Evolutionary conservation across 768 basidiomycete species (phyloP).

Genomic region (Suillus ampliporus): DNA sequence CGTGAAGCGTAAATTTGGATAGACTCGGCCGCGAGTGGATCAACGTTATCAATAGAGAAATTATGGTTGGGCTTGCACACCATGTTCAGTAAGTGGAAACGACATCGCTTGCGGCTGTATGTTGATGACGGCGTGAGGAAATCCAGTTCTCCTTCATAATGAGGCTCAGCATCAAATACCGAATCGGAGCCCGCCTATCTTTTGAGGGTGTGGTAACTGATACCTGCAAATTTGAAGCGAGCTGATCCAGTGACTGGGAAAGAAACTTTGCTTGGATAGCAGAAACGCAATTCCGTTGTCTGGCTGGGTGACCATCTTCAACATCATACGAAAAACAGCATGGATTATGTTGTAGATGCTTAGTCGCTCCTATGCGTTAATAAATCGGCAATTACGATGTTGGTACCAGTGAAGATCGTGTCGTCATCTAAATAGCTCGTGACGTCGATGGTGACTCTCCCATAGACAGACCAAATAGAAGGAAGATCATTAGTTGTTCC

Average conservation of each 20-base stretch:
- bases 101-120: background rate
- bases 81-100: background rate
- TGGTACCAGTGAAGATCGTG: constrained; percentile 23
- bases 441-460: constrained; percentile 18
- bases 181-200: too few species aligned
- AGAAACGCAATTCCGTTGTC: background rate
- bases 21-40: background rate
- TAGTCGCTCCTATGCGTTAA: background rate
- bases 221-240: too few species aligned
- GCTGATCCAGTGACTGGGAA: too few species aligned
- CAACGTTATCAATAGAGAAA: too few species aligned
- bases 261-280: background rate
- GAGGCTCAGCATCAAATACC: too few species aligned
- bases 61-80: background rate
- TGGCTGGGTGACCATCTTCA: background rate
- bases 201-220: too few species aligned
- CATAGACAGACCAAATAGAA: background rate
- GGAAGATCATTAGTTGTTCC: background rate
- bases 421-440: constrained; percentile 24
- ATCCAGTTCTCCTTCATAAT: too few species aligned
- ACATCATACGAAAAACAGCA: background rate
- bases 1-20: background rate
- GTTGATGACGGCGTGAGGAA: background rate
- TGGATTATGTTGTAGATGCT: background rate
- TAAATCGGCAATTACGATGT: constrained; percentile 12